Percentiles rank a stretch among this genome's conserved stretches.
These are phyloP conservation scores for Amaranthus hypochondriacus DNA, from an alignment of 148 eudicot species.

Conservation along the genomic window DNA sequence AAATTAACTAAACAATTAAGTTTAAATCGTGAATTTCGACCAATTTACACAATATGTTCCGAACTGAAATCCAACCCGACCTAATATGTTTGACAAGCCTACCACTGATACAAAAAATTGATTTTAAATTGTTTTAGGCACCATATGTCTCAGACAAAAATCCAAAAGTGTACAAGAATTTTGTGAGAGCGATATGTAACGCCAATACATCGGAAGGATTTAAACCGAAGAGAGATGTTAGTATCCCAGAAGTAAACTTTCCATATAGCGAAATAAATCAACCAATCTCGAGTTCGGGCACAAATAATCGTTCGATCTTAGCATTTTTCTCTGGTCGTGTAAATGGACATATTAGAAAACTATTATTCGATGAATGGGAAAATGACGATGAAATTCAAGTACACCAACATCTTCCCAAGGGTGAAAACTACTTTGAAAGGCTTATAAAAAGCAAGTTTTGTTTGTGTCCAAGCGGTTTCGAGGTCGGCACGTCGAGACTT, in stretches of 20 bases:
- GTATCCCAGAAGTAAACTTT: not conserved
- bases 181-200: conserved; percentile 42
- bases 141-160: conserved; percentile 27
- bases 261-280: conserved; percentile 18
- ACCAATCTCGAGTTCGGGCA: conserved; percentile 4
- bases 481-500: conserved; percentile 60
- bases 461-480: conserved; percentile 61
- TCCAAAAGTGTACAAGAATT: conserved; percentile 22
- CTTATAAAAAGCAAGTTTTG: conserved; percentile 42
- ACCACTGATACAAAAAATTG: no score
- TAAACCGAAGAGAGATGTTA: conserved; percentile 31
- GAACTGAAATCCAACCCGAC: no score
- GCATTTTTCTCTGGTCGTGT: conserved; percentile 46
- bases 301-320: conserved; percentile 22
- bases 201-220: conserved; percentile 44
- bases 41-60: no score
- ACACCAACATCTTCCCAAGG: conserved; percentile 39
- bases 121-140: conserved; percentile 22
- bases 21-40: no score
- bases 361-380: conserved; percentile 32
- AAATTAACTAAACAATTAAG: no score
- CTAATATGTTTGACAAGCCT: no score
- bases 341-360: conserved; percentile 33
- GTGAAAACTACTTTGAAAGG: conserved; percentile 36
- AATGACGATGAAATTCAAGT: conserved; percentile 43